Base-by-base conservation (phyloP, 306 rosid genomes). In the Rubus idaeus region DNA sequence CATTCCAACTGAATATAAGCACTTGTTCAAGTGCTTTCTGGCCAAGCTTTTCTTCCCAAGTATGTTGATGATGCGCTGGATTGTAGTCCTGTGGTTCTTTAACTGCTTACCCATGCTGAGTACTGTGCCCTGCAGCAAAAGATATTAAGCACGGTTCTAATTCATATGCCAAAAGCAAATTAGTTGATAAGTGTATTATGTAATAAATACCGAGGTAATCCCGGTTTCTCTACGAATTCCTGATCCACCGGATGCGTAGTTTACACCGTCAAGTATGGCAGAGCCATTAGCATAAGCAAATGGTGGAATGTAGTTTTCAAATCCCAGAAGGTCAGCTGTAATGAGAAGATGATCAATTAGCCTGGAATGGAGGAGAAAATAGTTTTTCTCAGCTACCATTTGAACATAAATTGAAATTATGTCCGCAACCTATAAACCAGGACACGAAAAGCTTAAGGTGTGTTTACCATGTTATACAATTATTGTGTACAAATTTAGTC, bases 161-260 rank as follows among this genome's bases (percentile, higher is more conserved):
- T 30, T 61, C 42, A 30, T 61, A n/a, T 61, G 41, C 9, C 44
- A 5, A 30, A 61, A 26, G 7, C n/a, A 7, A 35, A 30, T 70
- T 50, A 49, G 16, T 14, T 70, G 12, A 50, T 52, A 10, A 52
- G 6, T 39, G 13, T 1, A n/a, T 2, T 10, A 5, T 52, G 1
- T 30, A 4, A 30, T 2, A 76, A 5, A 8, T 75, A 81, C 84
- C 81, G 77, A 1, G 37, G 81, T 82, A 2, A 4, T n/a, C 3
- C 96, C 96, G 0, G 87, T 80, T 49, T 87, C 89, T 0, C 7
- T 6, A 49, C 79, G 84, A 66, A 93, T 89, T 16, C 97, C 96
- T 1, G 94, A 78, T 30, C 75, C 46, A 2, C 92, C 97, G 0
- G 97, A 93, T 56, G 97, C 97, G 68, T 93, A 90, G 64, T 93